Evolutionary conservation across 805 yeast species (phyloP).

Genomic region (Henningerozyma blattae): DNA sequence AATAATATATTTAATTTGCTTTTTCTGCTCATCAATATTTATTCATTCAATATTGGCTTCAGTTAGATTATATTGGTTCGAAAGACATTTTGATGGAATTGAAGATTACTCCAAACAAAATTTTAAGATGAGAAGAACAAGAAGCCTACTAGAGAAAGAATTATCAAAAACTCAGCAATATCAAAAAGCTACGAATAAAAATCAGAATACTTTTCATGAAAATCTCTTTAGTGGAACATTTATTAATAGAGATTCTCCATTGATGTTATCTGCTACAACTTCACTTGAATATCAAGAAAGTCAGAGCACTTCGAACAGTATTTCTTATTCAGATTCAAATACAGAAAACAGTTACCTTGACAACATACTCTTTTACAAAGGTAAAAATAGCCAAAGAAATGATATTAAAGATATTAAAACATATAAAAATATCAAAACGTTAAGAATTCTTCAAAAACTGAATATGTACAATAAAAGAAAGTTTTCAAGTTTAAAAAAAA

Average conservation of each 20-base stretch:
- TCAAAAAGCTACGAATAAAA: not conserved
- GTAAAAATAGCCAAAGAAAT: constrained; percentile 12
- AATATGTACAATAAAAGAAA: too few relatives aligned
- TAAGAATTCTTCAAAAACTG: too few relatives aligned
- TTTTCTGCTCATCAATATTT: constrained; percentile 73
- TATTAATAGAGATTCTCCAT: not conserved
- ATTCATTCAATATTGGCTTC: constrained; percentile 70
- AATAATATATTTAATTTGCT: constrained; percentile 44
- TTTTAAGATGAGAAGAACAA: constrained; percentile 65
- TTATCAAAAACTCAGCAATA: constrained; percentile 4
- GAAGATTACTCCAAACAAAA: constrained; percentile 60
- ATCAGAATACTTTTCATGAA: constrained; percentile 16
- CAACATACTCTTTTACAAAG: constrained; percentile 2
- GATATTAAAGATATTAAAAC: constrained; percentile 23
- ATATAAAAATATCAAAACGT: constrained; percentile 37
- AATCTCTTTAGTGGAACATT: constrained; percentile 21
- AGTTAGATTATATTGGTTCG: constrained; percentile 78
- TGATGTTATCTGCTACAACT: too few relatives aligned
- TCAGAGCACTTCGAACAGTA: not conserved
- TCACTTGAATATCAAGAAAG: not conserved
- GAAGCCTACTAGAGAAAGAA: constrained; percentile 18
- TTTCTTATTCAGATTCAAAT: not conserved
- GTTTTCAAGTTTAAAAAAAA: too few relatives aligned
- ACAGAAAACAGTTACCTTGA: not conserved
- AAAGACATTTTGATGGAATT: constrained; percentile 72